A percentile compares a stretch with the other conserved stretches of the same genome.
Conservation (phyloP, 176 grass and related monocot species). For the Oropetium thomaeum region DNA sequence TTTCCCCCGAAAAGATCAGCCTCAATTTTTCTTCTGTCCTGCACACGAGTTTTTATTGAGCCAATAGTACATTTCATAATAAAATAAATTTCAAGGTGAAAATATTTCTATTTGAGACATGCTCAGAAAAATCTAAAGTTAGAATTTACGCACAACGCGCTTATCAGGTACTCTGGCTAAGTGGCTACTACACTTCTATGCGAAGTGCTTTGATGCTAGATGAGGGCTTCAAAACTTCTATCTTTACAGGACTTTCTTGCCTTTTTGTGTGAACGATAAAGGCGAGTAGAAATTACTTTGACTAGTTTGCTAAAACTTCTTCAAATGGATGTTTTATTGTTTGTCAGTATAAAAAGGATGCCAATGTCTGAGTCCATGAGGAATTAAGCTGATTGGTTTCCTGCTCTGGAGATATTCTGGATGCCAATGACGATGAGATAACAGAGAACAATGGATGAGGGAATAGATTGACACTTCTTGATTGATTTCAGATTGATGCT, state of each 20-base stretch:
- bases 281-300: background rate
- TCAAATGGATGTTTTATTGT: background rate
- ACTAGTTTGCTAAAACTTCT: background rate
- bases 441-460: background rate
- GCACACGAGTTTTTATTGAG: conserved; percentile 20
- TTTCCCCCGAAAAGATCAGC: conserved; percentile 52
- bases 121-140: background rate
- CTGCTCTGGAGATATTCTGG: background rate
- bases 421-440: background rate
- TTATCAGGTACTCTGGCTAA: background rate
- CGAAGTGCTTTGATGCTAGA: background rate
- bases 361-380: background rate
- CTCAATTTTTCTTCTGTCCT: conserved; percentile 73
- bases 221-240: background rate
- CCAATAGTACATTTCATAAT: conserved; percentile 6
- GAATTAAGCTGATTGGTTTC: background rate
- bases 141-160: too few species aligned
- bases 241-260: background rate
- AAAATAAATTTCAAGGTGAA: conserved; percentile 3
- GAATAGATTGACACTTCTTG: background rate
- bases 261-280: background rate
- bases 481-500: background rate
- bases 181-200: background rate
- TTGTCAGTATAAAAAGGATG: background rate
- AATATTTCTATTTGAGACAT: background rate